Conservation (phyloP, 2,329 filamentous ascomycete species). For the Mollisiaceae sp. region DNA sequence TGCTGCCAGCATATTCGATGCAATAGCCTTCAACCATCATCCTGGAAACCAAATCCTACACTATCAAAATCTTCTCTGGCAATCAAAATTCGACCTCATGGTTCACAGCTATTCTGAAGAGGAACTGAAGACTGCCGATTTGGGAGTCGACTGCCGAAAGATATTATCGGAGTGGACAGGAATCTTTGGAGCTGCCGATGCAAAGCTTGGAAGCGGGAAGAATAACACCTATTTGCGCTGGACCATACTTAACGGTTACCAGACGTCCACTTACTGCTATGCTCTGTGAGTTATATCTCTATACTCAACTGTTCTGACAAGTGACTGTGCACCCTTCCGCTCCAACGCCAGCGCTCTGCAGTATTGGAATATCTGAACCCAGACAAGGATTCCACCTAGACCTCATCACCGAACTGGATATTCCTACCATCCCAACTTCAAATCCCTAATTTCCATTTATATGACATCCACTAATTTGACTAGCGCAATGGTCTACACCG, state of each 20-base stretch:
- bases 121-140: not conserved
- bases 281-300: slow-evolving; percentile 2
- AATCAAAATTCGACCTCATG: slow-evolving; percentile 8
- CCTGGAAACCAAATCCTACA: not conserved
- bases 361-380: too few species aligned
- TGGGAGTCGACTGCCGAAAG: slow-evolving; percentile 2
- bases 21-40: not conserved
- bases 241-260: not conserved
- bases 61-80: not conserved
- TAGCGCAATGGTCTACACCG: not conserved
- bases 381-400: too few species aligned
- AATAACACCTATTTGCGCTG: slow-evolving; percentile 11
- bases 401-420: too few species aligned
- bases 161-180: slow-evolving; percentile 9
- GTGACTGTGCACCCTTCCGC: too few species aligned
- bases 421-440: too few species aligned
- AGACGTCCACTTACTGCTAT: slow-evolving; percentile 12
- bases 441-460: too few species aligned
- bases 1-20: not conserved
- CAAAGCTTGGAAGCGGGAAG: not conserved
- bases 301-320: not conserved
- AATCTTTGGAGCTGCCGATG: not conserved
- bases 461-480: not conserved
- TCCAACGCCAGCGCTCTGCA: too few species aligned
- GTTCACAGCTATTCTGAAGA: slow-evolving; percentile 11